Conservation (phyloP, 371 early-diverging fungal genomes). For the Mucor racemosus region DNA sequence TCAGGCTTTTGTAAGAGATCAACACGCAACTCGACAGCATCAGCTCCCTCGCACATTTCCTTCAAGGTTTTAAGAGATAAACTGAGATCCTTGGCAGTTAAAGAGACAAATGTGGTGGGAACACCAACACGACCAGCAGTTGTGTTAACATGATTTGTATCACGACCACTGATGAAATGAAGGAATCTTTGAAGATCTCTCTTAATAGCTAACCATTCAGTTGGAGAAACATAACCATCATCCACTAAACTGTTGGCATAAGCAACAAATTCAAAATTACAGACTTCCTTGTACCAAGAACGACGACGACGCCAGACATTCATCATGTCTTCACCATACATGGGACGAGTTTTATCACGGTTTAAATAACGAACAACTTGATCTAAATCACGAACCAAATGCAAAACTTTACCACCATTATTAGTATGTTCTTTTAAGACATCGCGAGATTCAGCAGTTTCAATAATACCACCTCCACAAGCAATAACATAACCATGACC, state of each 20-base stretch:
- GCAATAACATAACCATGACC: conserved; percentile 74
- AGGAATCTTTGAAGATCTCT: conserved; percentile 72
- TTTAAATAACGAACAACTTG: conserved; percentile 80
- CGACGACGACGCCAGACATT: conserved; percentile 83
- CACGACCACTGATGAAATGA: conserved; percentile 60
- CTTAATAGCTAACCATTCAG: conserved; percentile 72
- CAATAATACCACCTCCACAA: conserved; percentile 96
- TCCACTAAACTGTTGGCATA: conserved; percentile 46
- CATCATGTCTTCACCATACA: conserved; percentile 81
- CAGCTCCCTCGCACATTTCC: conserved; percentile 76
- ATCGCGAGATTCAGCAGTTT: conserved; percentile 74
- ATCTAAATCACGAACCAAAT: conserved; percentile 81
- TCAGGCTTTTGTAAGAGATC: conserved; percentile 76
- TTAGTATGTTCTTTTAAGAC: conserved; percentile 62
- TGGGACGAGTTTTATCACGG: conserved; percentile 84
- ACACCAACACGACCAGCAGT: conserved; percentile 41
- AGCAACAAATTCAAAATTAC: conserved; percentile 81
- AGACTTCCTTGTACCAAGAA: conserved; percentile 78
- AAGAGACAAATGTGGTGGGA: conserved; percentile 85
- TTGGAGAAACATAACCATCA: conserved; percentile 48
- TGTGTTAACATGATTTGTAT: conserved; percentile 47
- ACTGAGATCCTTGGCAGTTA: conserved; percentile 81
- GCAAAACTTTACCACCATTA: conserved; percentile 73
- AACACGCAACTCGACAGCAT: conserved; percentile 93
- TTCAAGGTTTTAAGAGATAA: conserved; percentile 53